These are phyloP conservation scores for Xylariales sp. DNA, from an alignment of 2,329 filamentous ascomycete species.

Conservation along the genomic window DNA sequence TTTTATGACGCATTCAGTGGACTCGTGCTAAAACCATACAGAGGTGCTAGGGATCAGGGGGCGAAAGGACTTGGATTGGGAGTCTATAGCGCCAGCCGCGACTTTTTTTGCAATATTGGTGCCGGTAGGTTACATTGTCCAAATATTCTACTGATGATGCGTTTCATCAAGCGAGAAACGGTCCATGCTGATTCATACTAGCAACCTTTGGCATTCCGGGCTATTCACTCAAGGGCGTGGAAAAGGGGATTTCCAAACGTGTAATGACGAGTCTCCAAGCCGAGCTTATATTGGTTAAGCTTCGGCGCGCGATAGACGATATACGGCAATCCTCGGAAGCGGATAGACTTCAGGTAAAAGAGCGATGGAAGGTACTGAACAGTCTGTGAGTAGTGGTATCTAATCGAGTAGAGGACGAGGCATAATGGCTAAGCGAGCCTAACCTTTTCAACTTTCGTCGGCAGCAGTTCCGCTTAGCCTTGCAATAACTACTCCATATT, in stretches of 20 bases:
- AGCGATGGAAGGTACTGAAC: too few species aligned
- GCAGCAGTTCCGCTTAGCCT: too few species aligned
- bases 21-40: conserved; percentile 70
- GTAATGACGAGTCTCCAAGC: conserved; percentile 3
- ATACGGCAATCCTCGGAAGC: too few species aligned
- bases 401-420: too few species aligned
- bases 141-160: neutral
- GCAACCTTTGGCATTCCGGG: conserved; percentile 3
- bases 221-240: conserved; percentile 4
- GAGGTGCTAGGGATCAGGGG: conserved; percentile 62
- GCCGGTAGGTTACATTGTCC: conserved; percentile 49
- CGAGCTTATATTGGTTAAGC: too few species aligned
- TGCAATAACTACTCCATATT: too few species aligned
- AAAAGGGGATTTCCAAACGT: neutral
- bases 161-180: neutral
- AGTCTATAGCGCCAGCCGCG: conserved; percentile 76
- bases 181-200: neutral
- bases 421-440: too few species aligned
- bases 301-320: too few species aligned
- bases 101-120: conserved; percentile 72
- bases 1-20: conserved; percentile 79
- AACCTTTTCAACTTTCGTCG: too few species aligned
- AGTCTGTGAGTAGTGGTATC: too few species aligned
- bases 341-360: too few species aligned
- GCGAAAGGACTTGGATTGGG: conserved; percentile 66